phyloP scores from a whole-genome alignment of 2,329 filamentous ascomycete species.

The Sarocladium kiliense region DNA sequence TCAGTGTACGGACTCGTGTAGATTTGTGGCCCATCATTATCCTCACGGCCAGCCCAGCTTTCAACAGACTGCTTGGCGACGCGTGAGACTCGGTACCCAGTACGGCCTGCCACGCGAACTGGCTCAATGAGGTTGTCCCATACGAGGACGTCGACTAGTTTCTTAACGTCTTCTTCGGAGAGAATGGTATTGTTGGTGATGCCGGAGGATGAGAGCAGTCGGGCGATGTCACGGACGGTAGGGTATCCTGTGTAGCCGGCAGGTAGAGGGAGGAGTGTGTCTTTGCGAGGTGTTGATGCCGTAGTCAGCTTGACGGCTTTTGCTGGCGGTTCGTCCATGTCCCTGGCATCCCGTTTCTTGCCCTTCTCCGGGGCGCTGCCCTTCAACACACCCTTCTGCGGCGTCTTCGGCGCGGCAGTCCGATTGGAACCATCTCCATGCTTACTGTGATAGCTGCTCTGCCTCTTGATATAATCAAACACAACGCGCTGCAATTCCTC shows the following conservation, averaged over 20 bases:
- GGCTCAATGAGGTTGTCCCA: constrained; percentile 81
- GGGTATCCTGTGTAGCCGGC: constrained; percentile 74
- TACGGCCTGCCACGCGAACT: constrained; percentile 42
- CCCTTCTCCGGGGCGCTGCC: constrained; percentile 34
- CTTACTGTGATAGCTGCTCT: constrained; percentile 61
- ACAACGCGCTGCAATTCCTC: constrained; percentile 68
- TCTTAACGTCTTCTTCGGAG: constrained; percentile 71
- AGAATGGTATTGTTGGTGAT: constrained; percentile 69
- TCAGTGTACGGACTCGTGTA: constrained; percentile 74
- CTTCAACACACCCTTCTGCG: constrained; percentile 52
- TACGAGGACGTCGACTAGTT: constrained; percentile 81
- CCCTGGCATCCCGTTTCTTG: constrained; percentile 46
- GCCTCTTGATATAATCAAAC: constrained; percentile 65
- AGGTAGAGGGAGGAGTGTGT: constrained; percentile 46
- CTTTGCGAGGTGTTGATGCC: constrained; percentile 22
- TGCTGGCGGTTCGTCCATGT: constrained; percentile 25
- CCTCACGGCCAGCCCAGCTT: constrained; percentile 34
- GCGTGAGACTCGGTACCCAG: constrained; percentile 49
- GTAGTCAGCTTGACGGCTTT: constrained; percentile 21
- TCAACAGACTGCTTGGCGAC: constrained; percentile 39
- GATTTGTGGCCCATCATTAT: constrained; percentile 35
- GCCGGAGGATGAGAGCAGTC: constrained; percentile 62
- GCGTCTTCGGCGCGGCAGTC: constrained; percentile 25
- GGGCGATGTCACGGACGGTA: constrained; percentile 72
- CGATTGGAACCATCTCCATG: constrained; percentile 21